Percentiles rank a stretch among this genome's conserved stretches.
phyloP scores from a whole-genome alignment of 2,329 filamentous ascomycete genomes.

The Exophiala viscosa region DNA sequence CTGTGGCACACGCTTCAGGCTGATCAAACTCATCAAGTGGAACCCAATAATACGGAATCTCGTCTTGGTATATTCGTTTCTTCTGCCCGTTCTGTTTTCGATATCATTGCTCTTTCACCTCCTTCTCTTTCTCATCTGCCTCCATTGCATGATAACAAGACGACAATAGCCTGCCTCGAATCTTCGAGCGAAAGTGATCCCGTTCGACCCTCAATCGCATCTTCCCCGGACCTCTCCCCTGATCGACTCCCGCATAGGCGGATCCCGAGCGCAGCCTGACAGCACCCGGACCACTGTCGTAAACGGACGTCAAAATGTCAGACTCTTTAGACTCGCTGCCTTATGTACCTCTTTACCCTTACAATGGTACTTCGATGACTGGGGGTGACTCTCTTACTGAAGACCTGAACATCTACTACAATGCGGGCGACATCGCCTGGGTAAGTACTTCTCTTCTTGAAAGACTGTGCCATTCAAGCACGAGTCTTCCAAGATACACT shows the following conservation, averaged over 20 bases:
- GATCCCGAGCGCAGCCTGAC: neutral
- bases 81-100: conserved; percentile 7
- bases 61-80: conserved; percentile 13
- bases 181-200: too few species aligned
- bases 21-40: neutral
- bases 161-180: too few species aligned
- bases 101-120: neutral
- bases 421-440: conserved; percentile 81
- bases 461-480: too few species aligned
- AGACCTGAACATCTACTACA: conserved; percentile 82
- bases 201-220: too few species aligned
- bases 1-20: neutral
- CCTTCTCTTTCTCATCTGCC: neutral
- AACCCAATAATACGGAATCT: neutral
- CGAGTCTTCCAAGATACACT: too few species aligned
- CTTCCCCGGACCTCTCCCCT: too few species aligned
- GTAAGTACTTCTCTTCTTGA: too few species aligned
- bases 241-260: too few species aligned
- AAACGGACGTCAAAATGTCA: conserved; percentile 31
- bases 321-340: conserved; percentile 24
- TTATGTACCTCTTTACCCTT: conserved; percentile 21
- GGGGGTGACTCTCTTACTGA: conserved; percentile 65
- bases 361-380: conserved; percentile 44
- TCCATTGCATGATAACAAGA: neutral
- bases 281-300: neutral